Evolutionary conservation across 1,284 basidiomycete species (phyloP).

Genomic region (Fomes fomentarius): DNA sequence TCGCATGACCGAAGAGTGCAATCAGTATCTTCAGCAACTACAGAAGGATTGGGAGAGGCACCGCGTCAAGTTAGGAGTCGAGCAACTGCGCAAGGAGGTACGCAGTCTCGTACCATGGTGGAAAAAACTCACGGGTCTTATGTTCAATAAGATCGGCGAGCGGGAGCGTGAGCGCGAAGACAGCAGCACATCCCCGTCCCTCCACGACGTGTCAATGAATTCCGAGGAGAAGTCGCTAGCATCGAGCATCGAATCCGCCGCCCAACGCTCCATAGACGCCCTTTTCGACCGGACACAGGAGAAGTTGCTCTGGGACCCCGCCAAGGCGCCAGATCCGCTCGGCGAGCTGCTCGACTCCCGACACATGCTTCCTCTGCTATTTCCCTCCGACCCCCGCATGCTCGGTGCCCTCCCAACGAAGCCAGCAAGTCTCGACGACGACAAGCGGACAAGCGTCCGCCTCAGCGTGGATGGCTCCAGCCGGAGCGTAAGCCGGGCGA

Average conservation of each 20-base stretch:
- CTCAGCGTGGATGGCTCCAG: slow-evolving; percentile 39
- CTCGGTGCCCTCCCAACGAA: slow-evolving; percentile 72
- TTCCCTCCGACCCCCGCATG: slow-evolving; percentile 80
- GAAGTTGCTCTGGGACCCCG: slow-evolving; percentile 74
- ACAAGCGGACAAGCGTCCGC: slow-evolving; percentile 33
- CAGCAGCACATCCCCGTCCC: slow-evolving; percentile 46
- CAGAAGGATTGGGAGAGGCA: slow-evolving; percentile 97
- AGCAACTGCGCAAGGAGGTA: slow-evolving; percentile 80
- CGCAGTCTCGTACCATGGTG: slow-evolving; percentile 4
- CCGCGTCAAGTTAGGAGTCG: slow-evolving; percentile 80
- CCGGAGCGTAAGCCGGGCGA: slow-evolving; percentile 41
- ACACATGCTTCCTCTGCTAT: slow-evolving; percentile 87
- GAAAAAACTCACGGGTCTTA: background rate
- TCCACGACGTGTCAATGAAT: slow-evolving; percentile 43
- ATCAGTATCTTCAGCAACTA: slow-evolving; percentile 90
- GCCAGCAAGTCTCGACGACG: slow-evolving; percentile 40
- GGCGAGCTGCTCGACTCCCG: slow-evolving; percentile 90
- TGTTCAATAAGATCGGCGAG: slow-evolving; percentile 57
- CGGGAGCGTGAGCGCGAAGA: slow-evolving; percentile 66
- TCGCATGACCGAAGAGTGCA: slow-evolving; percentile 92
- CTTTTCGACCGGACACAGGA: slow-evolving; percentile 74
- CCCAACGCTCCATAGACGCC: slow-evolving; percentile 70
- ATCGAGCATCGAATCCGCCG: slow-evolving; percentile 36
- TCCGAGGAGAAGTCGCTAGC: slow-evolving; percentile 34
- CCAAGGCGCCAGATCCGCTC: slow-evolving; percentile 75